Percentiles rank a stretch among this genome's conserved stretches.
Conservation (phyloP, 2,329 filamentous ascomycete species). For the Metarhizium album region DNA sequence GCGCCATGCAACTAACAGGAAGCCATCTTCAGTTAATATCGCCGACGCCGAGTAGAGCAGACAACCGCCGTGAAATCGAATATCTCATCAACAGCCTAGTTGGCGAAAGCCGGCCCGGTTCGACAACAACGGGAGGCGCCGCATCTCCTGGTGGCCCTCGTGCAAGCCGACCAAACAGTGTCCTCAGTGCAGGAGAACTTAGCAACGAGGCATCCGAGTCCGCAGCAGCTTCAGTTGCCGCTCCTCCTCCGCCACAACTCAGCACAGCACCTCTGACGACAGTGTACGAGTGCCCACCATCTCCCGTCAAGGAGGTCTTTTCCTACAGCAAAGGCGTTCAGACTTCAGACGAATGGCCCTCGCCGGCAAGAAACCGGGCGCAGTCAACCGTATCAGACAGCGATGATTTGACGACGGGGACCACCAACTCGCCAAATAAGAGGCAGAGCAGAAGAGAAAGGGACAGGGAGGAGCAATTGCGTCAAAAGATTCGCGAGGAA, state of each 20-base stretch:
- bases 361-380: slow-evolving; percentile 35
- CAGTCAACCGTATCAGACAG: slow-evolving; percentile 42
- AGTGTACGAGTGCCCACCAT: slow-evolving; percentile 70
- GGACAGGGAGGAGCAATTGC: slow-evolving; percentile 79
- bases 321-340: slow-evolving; percentile 97
- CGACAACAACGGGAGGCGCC: slow-evolving; percentile 47
- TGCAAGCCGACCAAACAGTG: slow-evolving; percentile 75
- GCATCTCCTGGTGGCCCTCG: slow-evolving; percentile 55
- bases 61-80: slow-evolving; percentile 68
- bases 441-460: slow-evolving; percentile 67
- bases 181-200: slow-evolving; percentile 69
- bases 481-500: slow-evolving; percentile 73
- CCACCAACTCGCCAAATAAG: slow-evolving; percentile 54
- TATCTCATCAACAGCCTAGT: slow-evolving; percentile 75
- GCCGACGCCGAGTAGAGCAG: slow-evolving; percentile 58
- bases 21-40: slow-evolving; percentile 38
- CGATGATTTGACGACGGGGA: slow-evolving; percentile 44
- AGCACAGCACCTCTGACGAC: slow-evolving; percentile 64
- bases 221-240: slow-evolving; percentile 33
- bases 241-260: slow-evolving; percentile 37
- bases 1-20: slow-evolving; percentile 2
- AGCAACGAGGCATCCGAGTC: slow-evolving; percentile 64
- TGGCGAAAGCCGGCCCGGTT: slow-evolving; percentile 63
- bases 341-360: slow-evolving; percentile 66
- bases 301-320: slow-evolving; percentile 70